phyloP scores from a whole-genome alignment of 306 rosid genomes.

The Cucurbita pepo region DNA sequence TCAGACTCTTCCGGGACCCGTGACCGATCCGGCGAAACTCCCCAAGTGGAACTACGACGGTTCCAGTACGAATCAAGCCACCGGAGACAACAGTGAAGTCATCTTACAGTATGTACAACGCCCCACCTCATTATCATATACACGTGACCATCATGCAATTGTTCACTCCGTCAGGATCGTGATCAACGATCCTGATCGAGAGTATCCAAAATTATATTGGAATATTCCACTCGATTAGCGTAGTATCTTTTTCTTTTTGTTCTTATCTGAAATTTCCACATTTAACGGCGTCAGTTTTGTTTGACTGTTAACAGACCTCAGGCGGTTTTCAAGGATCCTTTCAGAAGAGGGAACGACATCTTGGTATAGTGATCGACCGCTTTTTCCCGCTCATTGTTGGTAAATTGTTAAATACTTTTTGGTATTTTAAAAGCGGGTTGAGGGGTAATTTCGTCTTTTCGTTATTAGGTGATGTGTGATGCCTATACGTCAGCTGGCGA shows the following conservation, averaged over 20 bases:
- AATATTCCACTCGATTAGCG: not conserved
- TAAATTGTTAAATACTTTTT: not conserved
- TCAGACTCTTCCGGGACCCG: conserved; percentile 34
- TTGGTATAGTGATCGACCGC: conserved; percentile 13
- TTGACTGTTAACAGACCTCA: conserved; percentile 23
- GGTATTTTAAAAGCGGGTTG: not conserved
- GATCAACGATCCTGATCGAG: not conserved
- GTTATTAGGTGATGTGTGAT: conserved; percentile 32
- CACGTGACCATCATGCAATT: not conserved
- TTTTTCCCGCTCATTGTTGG: not conserved
- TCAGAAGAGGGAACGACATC: conserved; percentile 36
- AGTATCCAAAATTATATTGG: not conserved
- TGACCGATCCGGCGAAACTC: conserved; percentile 26
- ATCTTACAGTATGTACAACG: conserved; percentile 21
- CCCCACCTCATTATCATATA: not conserved
- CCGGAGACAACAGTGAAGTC: conserved; percentile 42
- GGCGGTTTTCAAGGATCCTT: conserved; percentile 39
- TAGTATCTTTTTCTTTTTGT: not conserved
- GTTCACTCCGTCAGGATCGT: not conserved
- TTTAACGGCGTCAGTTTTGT: not conserved
- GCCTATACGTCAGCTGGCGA: conserved; percentile 33
- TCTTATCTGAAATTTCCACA: not conserved
- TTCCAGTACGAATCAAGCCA: conserved; percentile 41
- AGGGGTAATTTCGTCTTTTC: not conserved
- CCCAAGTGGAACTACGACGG: conserved; percentile 50